Evolutionary conservation across 352 stramenopile genomes (phyloP).

Genomic region (Globisporangium apiculatum): DNA sequence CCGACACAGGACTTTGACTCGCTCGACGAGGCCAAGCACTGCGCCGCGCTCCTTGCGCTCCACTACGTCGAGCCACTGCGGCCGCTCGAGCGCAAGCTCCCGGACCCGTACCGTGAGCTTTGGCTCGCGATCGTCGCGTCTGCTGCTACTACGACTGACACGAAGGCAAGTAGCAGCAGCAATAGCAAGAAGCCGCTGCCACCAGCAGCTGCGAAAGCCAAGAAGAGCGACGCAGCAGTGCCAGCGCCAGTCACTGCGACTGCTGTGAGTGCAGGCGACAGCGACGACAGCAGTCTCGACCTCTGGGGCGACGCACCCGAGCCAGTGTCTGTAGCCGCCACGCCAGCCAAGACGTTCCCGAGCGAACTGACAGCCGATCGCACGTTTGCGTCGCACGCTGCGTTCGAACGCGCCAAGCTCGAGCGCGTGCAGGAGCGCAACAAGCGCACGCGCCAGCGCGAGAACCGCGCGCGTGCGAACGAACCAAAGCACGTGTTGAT

Average conservation of each 20-base stretch:
- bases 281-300: conserved; percentile 21
- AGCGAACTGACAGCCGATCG: conserved; percentile 59
- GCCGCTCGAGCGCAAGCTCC: conserved; percentile 94
- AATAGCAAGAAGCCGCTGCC: background rate
- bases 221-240: too few relatives aligned
- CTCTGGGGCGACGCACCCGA: conserved; percentile 26
- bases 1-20: conserved; percentile 78
- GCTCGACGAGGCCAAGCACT: conserved; percentile 90
- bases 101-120: conserved; percentile 93
- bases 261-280: background rate
- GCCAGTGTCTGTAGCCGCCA: background rate
- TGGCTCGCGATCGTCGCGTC: conserved; percentile 65
- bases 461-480: conserved; percentile 91
- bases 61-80: conserved; percentile 90
- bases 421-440: conserved; percentile 57
- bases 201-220: background rate
- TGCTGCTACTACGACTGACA: background rate
- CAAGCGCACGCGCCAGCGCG: conserved; percentile 70
- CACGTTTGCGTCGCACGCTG: conserved; percentile 68
- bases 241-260: background rate
- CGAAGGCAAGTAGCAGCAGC: background rate
- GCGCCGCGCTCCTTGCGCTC: conserved; percentile 90
- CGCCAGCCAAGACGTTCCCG: conserved; percentile 14
- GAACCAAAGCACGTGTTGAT: conserved; percentile 88
- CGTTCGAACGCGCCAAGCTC: conserved; percentile 57